These are phyloP conservation scores for Nannochloropsis gaditana DNA, from an alignment of 108 stramenopile genomes.

Conservation along the genomic window DNA sequence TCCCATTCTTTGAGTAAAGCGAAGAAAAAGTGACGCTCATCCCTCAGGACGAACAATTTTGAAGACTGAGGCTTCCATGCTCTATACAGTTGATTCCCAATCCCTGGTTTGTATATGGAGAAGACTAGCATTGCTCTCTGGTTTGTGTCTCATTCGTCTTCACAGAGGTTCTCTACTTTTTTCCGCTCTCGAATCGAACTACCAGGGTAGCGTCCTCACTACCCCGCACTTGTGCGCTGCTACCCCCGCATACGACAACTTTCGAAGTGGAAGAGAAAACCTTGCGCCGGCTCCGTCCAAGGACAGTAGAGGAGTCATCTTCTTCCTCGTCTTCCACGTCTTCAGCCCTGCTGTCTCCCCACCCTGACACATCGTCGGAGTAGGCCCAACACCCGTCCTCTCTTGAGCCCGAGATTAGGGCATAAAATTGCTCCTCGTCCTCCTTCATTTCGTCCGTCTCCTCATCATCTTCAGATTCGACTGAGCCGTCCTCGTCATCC, in stretches of 20 bases:
- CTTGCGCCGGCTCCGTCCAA: neutral
- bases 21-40: no score
- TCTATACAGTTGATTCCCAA: no score
- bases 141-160: no score
- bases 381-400: neutral
- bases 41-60: no score
- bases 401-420: neutral
- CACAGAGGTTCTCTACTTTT: no score
- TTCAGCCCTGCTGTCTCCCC: neutral
- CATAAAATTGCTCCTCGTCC: slow-evolving; percentile 16
- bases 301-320: neutral
- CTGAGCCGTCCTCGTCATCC: neutral
- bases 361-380: neutral
- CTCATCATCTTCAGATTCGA: neutral
- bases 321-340: neutral
- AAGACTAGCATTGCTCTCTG: no score
- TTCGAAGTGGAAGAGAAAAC: neutral
- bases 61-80: no score
- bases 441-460: neutral
- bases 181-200: neutral
- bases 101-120: no score
- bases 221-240: neutral
- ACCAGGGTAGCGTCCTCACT: neutral
- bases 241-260: neutral
- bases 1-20: no score